Percentiles rank a stretch among this genome's conserved stretches.
Evolutionary conservation across 257 asterid species (phyloP).

Genomic region (Paulownia fortunei): DNA sequence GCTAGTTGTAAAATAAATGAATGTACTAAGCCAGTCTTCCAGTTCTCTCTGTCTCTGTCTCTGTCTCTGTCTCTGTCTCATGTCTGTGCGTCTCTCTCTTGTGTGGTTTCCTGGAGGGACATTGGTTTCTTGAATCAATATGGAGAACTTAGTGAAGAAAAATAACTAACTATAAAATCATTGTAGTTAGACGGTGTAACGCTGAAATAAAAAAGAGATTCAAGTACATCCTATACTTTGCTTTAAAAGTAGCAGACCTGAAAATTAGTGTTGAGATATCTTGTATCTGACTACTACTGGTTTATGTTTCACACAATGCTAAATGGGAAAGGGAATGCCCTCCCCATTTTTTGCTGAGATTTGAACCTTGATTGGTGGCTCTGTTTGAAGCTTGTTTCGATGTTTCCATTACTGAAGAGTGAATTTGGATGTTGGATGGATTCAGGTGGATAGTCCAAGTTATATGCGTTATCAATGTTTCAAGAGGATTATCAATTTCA

Average conservation of each 20-base stretch:
- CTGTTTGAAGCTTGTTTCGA: neutral
- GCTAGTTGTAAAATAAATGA: neutral
- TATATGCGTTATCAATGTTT: neutral
- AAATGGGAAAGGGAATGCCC: neutral
- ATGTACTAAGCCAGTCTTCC: neutral
- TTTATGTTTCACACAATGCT: neutral
- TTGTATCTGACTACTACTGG: neutral
- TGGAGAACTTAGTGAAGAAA: neutral
- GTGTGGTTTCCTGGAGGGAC: neutral
- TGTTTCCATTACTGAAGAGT: slow-evolving; percentile 9
- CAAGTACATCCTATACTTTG: neutral
- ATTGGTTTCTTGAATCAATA: slow-evolving; percentile 20
- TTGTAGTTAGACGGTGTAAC: neutral
- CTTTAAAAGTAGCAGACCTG: neutral
- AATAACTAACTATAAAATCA: neutral
- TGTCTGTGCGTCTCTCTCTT: neutral
- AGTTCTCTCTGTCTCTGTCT: neutral
- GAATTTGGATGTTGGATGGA: neutral
- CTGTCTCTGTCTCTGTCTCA: no score
- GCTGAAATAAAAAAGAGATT: neutral
- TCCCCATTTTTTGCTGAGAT: neutral
- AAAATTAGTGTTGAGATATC: neutral
- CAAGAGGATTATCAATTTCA: neutral
- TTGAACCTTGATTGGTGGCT: neutral
- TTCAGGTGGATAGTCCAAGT: neutral